These are phyloP conservation scores for Acanthamoeba sp. DNA, from an alignment of 208 protist species.

Conservation along the genomic window DNA sequence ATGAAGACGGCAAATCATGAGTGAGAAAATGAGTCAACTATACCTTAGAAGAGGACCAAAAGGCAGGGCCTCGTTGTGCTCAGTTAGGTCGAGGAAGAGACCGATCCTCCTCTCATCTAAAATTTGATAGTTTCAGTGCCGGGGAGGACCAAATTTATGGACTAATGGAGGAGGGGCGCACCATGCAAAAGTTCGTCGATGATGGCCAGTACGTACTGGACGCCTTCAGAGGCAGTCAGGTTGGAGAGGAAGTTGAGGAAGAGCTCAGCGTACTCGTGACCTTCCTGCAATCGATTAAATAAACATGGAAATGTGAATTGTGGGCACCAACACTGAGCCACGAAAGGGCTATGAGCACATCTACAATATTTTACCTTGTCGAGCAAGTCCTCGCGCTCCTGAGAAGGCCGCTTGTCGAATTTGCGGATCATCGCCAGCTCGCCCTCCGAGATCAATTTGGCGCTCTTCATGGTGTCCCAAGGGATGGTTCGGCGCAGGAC, in stretches of 20 bases:
- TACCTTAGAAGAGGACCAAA: conserved; percentile 38
- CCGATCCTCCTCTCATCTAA: conserved; percentile 30
- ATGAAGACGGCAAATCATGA: background rate
- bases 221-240: background rate
- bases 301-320: background rate
- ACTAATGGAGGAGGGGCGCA: background rate
- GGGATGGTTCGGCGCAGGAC: conserved; percentile 30
- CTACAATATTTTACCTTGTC: background rate
- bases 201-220: conserved; percentile 52
- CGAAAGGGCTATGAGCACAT: background rate
- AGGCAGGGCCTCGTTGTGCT: conserved; percentile 31
- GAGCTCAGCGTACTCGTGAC: conserved; percentile 1
- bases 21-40: too few relatives aligned
- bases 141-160: background rate
- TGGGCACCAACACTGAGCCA: background rate
- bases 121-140: too few relatives aligned
- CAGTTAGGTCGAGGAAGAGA: background rate
- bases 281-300: background rate
- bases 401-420: background rate
- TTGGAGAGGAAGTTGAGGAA: conserved; percentile 58
- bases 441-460: conserved; percentile 39
- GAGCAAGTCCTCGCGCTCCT: conserved; percentile 1
- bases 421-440: conserved; percentile 46
- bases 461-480: conserved; percentile 39
- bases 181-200: conserved; percentile 26